Evolutionary conservation across 495 filamentous ascomycete species (phyloP).

Genomic region (Penicillium waksmanii): DNA sequence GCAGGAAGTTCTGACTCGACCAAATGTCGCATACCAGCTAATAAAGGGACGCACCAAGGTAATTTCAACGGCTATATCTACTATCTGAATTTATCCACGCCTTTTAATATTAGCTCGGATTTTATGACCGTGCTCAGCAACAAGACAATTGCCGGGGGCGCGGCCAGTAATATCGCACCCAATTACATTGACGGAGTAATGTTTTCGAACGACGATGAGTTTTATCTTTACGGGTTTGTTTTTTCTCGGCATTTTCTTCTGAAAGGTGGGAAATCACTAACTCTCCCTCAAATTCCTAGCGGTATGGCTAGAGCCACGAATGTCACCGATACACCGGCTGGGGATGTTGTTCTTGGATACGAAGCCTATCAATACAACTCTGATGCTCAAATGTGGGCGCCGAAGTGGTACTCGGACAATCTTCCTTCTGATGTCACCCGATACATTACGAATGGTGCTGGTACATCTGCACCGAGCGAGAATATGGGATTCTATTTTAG

Average conservation of each 20-base stretch:
- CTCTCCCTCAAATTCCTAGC: constrained; percentile 1
- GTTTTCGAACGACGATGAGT: constrained; percentile 66
- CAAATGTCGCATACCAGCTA: too few relatives aligned
- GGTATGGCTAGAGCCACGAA: constrained; percentile 10
- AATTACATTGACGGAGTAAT: constrained; percentile 66
- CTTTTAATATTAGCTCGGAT: constrained; percentile 45
- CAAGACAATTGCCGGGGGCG: constrained; percentile 46
- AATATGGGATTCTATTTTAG: constrained; percentile 75
- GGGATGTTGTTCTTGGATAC: constrained; percentile 39
- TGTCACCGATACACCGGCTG: constrained; percentile 8
- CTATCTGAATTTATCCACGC: constrained; percentile 51
- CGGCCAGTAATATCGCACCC: constrained; percentile 58
- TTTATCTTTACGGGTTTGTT: constrained; percentile 47
- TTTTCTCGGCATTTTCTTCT: background rate
- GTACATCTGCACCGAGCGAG: constrained; percentile 68
- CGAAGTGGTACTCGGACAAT: constrained; percentile 39
- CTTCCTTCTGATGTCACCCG: constrained; percentile 56
- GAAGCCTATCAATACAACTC: constrained; percentile 53
- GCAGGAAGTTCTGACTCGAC: constrained; percentile 31
- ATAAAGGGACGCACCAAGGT: constrained; percentile 25
- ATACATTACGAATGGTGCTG: constrained; percentile 67
- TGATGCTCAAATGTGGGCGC: constrained; percentile 37
- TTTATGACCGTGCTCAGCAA: constrained; percentile 21
- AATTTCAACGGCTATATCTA: constrained; percentile 51
- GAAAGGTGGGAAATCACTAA: background rate